phyloP scores from a whole-genome alignment of 148 eudicot species.

The Agrostemma githago region DNA sequence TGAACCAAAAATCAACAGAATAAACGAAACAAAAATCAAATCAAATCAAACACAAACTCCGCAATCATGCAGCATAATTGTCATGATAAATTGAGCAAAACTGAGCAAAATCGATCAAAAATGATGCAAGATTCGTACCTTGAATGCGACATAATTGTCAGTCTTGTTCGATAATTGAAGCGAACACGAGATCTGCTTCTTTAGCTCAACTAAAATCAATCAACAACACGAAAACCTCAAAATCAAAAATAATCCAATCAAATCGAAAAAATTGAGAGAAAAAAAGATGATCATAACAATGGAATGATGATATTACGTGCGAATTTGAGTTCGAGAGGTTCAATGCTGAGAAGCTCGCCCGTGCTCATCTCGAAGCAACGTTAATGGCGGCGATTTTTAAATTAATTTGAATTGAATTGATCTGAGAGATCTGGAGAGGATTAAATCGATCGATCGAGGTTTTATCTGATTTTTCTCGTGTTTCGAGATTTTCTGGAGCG shows the following conservation, averaged over 20 bases:
- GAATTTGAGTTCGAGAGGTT: slow-evolving; percentile 78
- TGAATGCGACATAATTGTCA: slow-evolving; percentile 73
- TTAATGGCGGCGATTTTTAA: slow-evolving; percentile 11
- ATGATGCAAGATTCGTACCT: slow-evolving; percentile 35
- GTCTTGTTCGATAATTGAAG: slow-evolving; percentile 65
- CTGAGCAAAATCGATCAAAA: too few species aligned
- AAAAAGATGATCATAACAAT: neutral
- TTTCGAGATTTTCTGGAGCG: neutral
- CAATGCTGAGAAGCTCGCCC: slow-evolving; percentile 73
- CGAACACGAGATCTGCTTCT: slow-evolving; percentile 89
- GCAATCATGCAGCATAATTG: too few species aligned
- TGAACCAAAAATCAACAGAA: too few species aligned
- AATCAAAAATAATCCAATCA: slow-evolving; percentile 9
- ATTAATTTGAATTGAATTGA: neutral
- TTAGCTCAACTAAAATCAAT: slow-evolving; percentile 60
- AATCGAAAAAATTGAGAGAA: slow-evolving; percentile 4
- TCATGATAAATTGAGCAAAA: too few species aligned
- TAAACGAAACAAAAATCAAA: neutral
- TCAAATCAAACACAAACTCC: neutral
- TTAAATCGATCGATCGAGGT: slow-evolving; percentile 5
- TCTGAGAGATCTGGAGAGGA: slow-evolving; percentile 16
- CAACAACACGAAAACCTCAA: slow-evolving; percentile 6
- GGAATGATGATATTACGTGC: slow-evolving; percentile 34
- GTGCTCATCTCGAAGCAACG: slow-evolving; percentile 45
- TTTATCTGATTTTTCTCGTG: neutral